These are phyloP conservation scores for Clavulina sp. DNA, from an alignment of 768 basidiomycete species.

Conservation along the genomic window DNA sequence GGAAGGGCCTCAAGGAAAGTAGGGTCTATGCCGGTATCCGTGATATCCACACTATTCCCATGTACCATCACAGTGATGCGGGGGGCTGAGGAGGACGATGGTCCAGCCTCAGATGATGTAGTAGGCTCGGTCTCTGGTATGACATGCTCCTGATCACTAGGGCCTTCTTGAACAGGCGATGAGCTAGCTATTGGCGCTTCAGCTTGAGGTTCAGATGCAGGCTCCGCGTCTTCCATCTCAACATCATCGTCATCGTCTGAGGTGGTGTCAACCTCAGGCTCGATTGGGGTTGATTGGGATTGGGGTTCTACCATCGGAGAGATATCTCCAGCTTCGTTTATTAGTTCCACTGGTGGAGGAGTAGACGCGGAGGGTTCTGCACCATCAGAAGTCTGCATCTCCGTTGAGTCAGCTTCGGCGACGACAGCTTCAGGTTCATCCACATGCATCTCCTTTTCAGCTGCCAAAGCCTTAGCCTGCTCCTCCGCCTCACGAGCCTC, in stretches of 20 bases:
- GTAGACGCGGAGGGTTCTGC: not conserved
- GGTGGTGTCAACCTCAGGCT: no score
- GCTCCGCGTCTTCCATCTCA: no score
- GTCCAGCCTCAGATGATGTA: not conserved
- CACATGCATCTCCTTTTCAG: conserved; percentile 17
- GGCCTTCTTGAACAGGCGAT: no score
- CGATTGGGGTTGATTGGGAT: no score
- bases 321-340: no score
- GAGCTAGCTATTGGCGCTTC: conserved; percentile 6
- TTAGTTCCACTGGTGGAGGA: not conserved
- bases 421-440: conserved; percentile 34
- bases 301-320: no score
- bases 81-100: conserved; percentile 6
- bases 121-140: not conserved
- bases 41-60: conserved; percentile 89
- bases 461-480: conserved; percentile 7
- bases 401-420: conserved; percentile 20
- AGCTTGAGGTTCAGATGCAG: conserved; percentile 6
- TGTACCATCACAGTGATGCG: conserved; percentile 83
- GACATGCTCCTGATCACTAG: not conserved
- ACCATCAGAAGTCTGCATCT: not conserved
- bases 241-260: no score
- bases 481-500: conserved; percentile 9
- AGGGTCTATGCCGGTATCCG: conserved; percentile 95
- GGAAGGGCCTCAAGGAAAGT: conserved; percentile 95